Conservation (phyloP, 768 basidiomycete species). For the Clitopilus passeckerianus region DNA sequence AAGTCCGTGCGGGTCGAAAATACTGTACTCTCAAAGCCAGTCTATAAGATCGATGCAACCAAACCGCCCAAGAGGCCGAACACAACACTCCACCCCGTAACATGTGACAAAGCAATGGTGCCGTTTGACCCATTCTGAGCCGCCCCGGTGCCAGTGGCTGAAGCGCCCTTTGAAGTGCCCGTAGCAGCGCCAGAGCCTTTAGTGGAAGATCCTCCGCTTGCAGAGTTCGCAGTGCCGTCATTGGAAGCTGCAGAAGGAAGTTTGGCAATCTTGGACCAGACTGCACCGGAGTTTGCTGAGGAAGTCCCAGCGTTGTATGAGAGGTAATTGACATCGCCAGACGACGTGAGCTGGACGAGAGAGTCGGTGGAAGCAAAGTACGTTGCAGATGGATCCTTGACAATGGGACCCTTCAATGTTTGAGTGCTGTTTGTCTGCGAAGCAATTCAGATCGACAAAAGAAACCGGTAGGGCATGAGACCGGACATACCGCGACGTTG, state of each 20-base stretch:
- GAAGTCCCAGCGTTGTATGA: slow-evolving; percentile 46
- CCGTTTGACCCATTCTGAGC: background rate
- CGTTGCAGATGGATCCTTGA: slow-evolving; percentile 52
- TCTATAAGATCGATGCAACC: background rate
- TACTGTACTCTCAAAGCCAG: background rate
- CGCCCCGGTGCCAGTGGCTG: background rate
- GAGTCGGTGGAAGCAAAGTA: slow-evolving; percentile 61
- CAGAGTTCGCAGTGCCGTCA: slow-evolving; percentile 13
- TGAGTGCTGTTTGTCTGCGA: slow-evolving; percentile 60
- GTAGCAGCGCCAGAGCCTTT: slow-evolving; percentile 3
- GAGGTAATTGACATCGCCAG: slow-evolving; percentile 56
- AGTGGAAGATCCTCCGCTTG: background rate
- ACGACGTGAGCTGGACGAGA: slow-evolving; percentile 64
- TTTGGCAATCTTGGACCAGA: slow-evolving; percentile 43
- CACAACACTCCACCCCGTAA: background rate
- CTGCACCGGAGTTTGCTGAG: slow-evolving; percentile 34
- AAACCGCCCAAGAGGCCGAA: background rate
- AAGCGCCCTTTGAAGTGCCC: slow-evolving; percentile 9
- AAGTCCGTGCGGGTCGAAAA: too few species aligned
- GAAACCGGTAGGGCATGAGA: background rate
- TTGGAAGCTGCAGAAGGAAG: slow-evolving; percentile 42
- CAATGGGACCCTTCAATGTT: slow-evolving; percentile 50
- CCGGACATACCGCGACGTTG: slow-evolving; percentile 49
- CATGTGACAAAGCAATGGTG: background rate
- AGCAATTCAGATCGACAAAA: background rate